Conservation (phyloP, 176 grass and related monocot species). For the Chrysopogon serrulatus region DNA sequence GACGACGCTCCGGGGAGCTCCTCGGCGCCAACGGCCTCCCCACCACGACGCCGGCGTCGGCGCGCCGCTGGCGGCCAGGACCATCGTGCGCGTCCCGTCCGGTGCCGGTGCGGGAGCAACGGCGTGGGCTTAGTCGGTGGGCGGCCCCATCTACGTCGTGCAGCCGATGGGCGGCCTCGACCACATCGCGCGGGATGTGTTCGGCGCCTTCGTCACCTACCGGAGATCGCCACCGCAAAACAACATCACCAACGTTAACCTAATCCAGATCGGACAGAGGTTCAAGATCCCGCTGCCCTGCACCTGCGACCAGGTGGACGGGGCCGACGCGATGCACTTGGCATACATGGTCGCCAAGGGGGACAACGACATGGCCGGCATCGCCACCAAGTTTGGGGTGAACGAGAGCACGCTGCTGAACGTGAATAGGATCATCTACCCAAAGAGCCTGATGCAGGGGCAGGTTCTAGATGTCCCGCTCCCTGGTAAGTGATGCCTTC, state of each 20-base stretch:
- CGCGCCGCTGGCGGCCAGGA: too few species aligned
- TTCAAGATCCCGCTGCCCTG: conserved; percentile 75
- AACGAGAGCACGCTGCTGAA: conserved; percentile 40
- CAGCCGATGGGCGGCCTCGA: conserved; percentile 38
- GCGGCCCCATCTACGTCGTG: conserved; percentile 46
- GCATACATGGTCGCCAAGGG: conserved; percentile 40
- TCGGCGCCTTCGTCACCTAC: too few species aligned
- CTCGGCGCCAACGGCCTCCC: conserved; percentile 42
- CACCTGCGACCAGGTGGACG: conserved; percentile 60
- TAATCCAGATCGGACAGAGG: not conserved
- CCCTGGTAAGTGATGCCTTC: conserved; percentile 28
- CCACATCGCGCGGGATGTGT: conserved; percentile 30
- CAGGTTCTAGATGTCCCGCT: conserved; percentile 82
- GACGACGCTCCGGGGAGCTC: conserved; percentile 26
- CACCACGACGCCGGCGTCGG: not conserved
- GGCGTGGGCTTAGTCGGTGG: conserved; percentile 31
- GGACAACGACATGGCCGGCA: conserved; percentile 1
- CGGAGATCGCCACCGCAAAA: conserved; percentile 60
- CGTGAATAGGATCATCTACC: conserved; percentile 45
- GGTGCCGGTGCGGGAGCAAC: conserved; percentile 44
- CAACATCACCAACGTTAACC: conserved; percentile 12
- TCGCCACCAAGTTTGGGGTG: conserved; percentile 52
- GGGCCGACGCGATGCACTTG: conserved; percentile 37
- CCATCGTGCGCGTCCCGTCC: conserved; percentile 40
- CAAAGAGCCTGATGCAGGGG: not conserved